phyloP scores from a whole-genome alignment of 805 yeast species.

The Yamadazyma paraphyllophila region DNA sequence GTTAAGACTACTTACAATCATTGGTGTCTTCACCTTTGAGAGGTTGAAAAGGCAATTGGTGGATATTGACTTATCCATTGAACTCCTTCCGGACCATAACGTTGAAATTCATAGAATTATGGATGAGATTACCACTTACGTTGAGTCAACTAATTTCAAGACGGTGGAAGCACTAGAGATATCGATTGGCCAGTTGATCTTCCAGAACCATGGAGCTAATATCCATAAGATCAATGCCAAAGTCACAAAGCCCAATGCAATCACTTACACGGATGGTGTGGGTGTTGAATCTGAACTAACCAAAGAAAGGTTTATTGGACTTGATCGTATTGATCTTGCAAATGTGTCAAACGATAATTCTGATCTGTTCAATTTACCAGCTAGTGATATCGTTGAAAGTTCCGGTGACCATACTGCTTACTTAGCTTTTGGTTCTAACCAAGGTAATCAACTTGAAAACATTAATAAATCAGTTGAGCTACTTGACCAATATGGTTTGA shows the following conservation, averaged over 20 bases:
- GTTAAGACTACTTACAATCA: constrained; percentile 65
- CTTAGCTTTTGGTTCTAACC: constrained; percentile 87
- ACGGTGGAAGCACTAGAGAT: constrained; percentile 92
- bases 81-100: constrained; percentile 23
- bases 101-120: constrained; percentile 44
- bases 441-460: constrained; percentile 67
- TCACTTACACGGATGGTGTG: constrained; percentile 83
- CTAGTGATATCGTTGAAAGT: constrained; percentile 12
- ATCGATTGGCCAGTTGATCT: constrained; percentile 60
- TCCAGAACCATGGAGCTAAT: constrained; percentile 34
- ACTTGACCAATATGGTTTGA: constrained; percentile 40
- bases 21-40: constrained; percentile 93
- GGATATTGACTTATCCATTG: constrained; percentile 49
- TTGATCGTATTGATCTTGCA: constrained; percentile 8
- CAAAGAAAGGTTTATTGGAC: constrained; percentile 34
- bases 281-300: constrained; percentile 72
- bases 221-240: constrained; percentile 48
- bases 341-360: constrained; percentile 10
- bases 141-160: constrained; percentile 78
- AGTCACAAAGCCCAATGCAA: constrained; percentile 86
- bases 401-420: constrained; percentile 50
- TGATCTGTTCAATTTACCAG: constrained; percentile 32
- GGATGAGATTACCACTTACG: constrained; percentile 51
- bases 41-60: constrained; percentile 79
- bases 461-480: constrained; percentile 54